These are phyloP conservation scores for Sedum album DNA, from an alignment of 164 flowering plant genomes.

Conservation along the genomic window DNA sequence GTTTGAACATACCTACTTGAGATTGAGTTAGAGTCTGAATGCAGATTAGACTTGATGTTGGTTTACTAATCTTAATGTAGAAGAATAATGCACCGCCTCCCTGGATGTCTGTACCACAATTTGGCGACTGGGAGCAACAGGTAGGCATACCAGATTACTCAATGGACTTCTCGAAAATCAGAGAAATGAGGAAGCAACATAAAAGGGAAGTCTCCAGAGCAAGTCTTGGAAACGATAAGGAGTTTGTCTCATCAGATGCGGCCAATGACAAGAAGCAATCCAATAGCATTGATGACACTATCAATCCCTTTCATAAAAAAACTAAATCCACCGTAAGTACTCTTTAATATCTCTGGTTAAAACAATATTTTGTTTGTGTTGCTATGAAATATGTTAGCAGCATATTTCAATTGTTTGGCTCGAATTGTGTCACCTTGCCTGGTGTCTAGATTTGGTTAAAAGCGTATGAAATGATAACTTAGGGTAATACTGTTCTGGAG, in stretches of 20 bases:
- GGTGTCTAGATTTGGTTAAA: no score
- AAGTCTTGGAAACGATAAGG: neutral
- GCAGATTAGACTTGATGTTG: neutral
- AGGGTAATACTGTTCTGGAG: no score
- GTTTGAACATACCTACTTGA: neutral
- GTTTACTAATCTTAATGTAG: neutral
- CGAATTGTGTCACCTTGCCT: no score
- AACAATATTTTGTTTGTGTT: no score
- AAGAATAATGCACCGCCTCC: conserved; percentile 34
- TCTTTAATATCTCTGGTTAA: neutral
- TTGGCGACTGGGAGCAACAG: conserved; percentile 94
- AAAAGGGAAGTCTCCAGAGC: conserved; percentile 70
- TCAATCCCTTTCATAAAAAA: neutral
- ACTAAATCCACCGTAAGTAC: neutral
- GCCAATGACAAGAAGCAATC: neutral
- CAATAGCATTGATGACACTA: neutral
- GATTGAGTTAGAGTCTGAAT: neutral
- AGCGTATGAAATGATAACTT: no score
- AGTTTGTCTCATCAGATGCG: conserved; percentile 21
- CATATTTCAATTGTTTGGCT: no score
- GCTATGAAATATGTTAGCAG: no score
- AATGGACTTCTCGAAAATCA: conserved; percentile 78
- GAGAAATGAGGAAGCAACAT: conserved; percentile 90
- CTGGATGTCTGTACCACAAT: conserved; percentile 92
- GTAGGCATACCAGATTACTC: conserved; percentile 78